phyloP scores from a whole-genome alignment of 306 rosid species.

The barrel medic (Medicago truncatula) region DNA sequence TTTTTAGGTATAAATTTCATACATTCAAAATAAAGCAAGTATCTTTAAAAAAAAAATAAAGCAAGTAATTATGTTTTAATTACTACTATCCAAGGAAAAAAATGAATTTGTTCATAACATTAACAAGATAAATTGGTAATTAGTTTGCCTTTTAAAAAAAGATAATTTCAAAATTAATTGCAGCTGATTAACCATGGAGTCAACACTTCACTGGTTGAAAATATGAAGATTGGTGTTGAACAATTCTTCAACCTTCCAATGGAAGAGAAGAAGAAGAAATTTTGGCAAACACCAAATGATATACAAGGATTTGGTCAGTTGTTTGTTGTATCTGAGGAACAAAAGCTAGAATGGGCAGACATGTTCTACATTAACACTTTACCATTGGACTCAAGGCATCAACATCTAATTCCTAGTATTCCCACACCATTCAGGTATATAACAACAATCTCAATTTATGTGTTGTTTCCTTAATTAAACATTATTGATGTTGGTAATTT shows the following conservation, averaged over 20 bases:
- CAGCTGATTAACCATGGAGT: constrained; percentile 44
- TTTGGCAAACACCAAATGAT: constrained; percentile 38
- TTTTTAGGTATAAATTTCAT: too few relatives aligned
- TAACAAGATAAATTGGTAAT: too few relatives aligned
- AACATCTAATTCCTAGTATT: constrained; percentile 21
- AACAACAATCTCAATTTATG: not conserved
- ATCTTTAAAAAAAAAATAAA: too few relatives aligned
- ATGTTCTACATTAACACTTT: constrained; percentile 36
- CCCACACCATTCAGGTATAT: constrained; percentile 38
- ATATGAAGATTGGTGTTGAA: constrained; percentile 36
- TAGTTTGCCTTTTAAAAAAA: too few relatives aligned
- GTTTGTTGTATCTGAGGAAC: constrained; percentile 38
- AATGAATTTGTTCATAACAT: too few relatives aligned
- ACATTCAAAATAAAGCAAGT: too few relatives aligned
- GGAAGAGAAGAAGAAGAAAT: constrained; percentile 29
- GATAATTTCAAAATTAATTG: not conserved
- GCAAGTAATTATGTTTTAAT: too few relatives aligned
- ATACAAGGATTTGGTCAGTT: constrained; percentile 43
- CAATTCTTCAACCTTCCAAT: constrained; percentile 38
- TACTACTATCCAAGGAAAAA: too few relatives aligned
- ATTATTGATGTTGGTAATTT: not conserved
- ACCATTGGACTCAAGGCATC: constrained; percentile 22
- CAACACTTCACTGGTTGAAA: constrained; percentile 31
- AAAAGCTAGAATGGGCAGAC: constrained; percentile 46
- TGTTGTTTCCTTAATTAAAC: not conserved